phyloP scores from a whole-genome alignment of 2,329 filamentous ascomycete genomes.

The Hypoxylon rubiginosum region DNA sequence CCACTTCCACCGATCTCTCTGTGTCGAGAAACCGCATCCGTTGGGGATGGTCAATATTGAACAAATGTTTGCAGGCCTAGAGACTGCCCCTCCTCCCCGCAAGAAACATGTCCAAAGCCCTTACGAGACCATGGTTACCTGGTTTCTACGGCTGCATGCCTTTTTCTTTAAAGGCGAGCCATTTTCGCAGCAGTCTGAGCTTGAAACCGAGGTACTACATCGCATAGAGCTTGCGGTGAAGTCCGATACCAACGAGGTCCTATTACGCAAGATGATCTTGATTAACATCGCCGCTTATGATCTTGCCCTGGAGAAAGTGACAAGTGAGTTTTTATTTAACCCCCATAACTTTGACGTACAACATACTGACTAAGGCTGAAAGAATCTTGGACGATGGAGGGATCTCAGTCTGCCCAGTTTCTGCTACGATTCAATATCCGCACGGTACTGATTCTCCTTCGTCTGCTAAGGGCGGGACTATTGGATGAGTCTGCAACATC shows the following conservation, averaged over 20 bases:
- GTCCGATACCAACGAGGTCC: constrained; percentile 72
- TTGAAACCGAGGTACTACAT: constrained; percentile 87
- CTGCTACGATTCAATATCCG: constrained; percentile 83
- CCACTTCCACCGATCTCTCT: constrained; percentile 87
- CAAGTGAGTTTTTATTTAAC: constrained; percentile 60
- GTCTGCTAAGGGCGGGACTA: constrained; percentile 78
- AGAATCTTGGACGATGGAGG: constrained; percentile 62
- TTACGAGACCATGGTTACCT: constrained; percentile 76
- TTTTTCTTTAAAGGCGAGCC: constrained; percentile 83
- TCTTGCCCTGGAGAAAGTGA: constrained; percentile 73
- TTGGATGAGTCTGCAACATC: constrained; percentile 59
- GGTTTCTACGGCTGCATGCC: constrained; percentile 90
- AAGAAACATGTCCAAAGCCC: constrained; percentile 62
- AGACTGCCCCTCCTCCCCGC: constrained; percentile 54
- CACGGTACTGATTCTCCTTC: constrained; percentile 79
- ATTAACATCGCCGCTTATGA: constrained; percentile 89
- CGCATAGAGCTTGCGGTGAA: constrained; percentile 81
- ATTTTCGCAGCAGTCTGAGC: constrained; percentile 81
- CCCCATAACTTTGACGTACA: constrained; percentile 1
- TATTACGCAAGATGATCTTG: constrained; percentile 83
- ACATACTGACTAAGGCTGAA: constrained; percentile 33
- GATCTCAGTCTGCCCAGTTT: constrained; percentile 69
- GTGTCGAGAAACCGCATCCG: constrained; percentile 79
- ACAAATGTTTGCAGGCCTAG: constrained; percentile 76
- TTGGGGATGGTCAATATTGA: constrained; percentile 82